Evolutionary conservation across 768 basidiomycete species (phyloP), one percentile per base, ranked within the genome.

Genomic region (Pleurotus eryngii): DNA sequence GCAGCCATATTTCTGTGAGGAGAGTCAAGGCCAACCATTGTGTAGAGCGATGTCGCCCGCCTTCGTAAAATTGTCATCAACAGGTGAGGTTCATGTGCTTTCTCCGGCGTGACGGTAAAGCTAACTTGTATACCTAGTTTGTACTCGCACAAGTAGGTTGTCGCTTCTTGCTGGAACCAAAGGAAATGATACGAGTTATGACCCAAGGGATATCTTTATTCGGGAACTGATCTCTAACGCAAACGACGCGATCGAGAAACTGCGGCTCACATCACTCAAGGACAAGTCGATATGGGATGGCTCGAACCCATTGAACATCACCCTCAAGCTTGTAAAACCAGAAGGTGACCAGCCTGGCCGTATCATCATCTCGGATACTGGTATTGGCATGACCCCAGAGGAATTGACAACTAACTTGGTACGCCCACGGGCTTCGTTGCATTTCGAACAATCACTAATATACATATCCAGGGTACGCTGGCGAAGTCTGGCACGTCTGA

Each of bases 401-500:
- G 95, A 98, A 63, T 76, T 99, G 59, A 81, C 83, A 5, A 83
- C 70, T 43, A 98, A 99, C 70, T 82, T 81, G 68, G 85, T 85
- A 63, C 26, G 78, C 64, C 11, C 8, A 14, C 22, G 11, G 17
- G 17, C 40, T 53, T 17, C 22, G 1, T 35, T 18, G 5, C 17
- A 20, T 27, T 1, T 22, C 42, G 39, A 49, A 22, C 48, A 14
- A 24, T 24, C 65, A 17, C 58, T 6, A 63, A 18, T 8, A 22
- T 20, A 27, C 24, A 26, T 54, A 8, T 37, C 22, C 55, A 89
- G 82, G 96, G 97, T 42, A 99, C 95, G 3, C 82, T 99, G 49
- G 97, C 97, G 2, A 95, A 96, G 70, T 95, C 92, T 35, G 97
- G 97, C 48, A 99, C 97, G 1, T 85, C 90, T 5, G 97, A 99